Percentiles rank a stretch among this genome's conserved stretches.
Evolutionary conservation across 2,329 filamentous ascomycete species (phyloP).

Genomic region (Pseudodiploospora longispora): DNA sequence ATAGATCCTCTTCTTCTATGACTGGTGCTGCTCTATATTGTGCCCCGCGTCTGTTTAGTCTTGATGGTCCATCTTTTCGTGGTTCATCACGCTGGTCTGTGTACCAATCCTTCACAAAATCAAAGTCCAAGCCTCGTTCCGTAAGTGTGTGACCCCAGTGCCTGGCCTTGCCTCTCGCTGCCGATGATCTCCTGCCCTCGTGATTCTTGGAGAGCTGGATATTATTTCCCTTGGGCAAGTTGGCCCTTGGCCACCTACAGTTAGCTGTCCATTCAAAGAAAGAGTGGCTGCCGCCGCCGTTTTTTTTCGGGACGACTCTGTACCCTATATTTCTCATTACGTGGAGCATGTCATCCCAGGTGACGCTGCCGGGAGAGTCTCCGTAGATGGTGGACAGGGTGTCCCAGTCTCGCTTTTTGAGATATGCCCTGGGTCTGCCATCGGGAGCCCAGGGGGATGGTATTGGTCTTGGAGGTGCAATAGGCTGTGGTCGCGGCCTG

Average conservation of each 20-base stretch:
- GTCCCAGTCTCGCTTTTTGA: constrained; percentile 12
- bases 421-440: background rate
- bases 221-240: constrained; percentile 6
- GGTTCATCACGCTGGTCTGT: background rate
- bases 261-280: background rate
- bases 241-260: background rate
- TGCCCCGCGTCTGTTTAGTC: no score
- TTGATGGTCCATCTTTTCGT: no score
- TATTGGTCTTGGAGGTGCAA: background rate
- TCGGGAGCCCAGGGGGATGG: constrained; percentile 6
- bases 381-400: constrained; percentile 9
- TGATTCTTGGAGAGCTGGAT: constrained; percentile 10
- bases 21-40: no score
- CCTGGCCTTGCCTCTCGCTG: background rate
- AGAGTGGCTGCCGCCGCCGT: background rate
- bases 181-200: constrained; percentile 1
- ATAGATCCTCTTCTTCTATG: no score
- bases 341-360: constrained; percentile 6
- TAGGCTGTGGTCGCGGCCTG: no score
- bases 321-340: constrained; percentile 6
- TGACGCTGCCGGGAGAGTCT: background rate
- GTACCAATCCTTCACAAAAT: constrained; percentile 2
- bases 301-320: background rate
- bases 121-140: background rate
- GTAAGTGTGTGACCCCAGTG: constrained; percentile 1